Evolutionary conservation across 768 basidiomycete species (phyloP).

Genomic region (Cubamyces sp.): DNA sequence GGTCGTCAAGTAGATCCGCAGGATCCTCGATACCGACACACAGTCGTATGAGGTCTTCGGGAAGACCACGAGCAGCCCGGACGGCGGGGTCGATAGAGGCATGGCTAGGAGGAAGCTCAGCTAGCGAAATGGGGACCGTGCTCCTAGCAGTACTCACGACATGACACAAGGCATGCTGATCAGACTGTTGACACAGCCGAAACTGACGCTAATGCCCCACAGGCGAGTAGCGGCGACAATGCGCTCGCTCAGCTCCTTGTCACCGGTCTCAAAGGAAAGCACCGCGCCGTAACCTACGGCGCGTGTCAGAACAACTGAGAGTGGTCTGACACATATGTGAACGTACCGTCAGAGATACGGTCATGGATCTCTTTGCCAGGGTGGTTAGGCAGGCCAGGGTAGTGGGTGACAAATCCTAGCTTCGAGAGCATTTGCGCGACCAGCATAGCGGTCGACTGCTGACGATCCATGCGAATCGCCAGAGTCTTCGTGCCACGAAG

Average conservation of each 20-base stretch:
- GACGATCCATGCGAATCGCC: conserved; percentile 93
- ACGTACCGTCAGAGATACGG: conserved; percentile 77
- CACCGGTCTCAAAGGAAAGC: conserved; percentile 91
- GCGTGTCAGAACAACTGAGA: neutral
- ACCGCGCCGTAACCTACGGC: conserved; percentile 74
- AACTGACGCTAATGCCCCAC: conserved; percentile 98
- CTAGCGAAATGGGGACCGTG: neutral
- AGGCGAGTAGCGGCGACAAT: conserved; percentile 91
- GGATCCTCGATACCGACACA: conserved; percentile 99
- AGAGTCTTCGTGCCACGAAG: conserved; percentile 96
- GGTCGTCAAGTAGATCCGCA: conserved; percentile 90
- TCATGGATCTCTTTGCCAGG: conserved; percentile 88
- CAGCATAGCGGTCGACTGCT: conserved; percentile 78
- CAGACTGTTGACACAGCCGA: conserved; percentile 96
- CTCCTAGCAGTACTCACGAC: conserved; percentile 73
- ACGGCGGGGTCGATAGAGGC: conserved; percentile 95
- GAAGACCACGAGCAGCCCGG: conserved; percentile 95
- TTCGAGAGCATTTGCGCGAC: conserved; percentile 86
- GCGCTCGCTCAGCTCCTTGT: conserved; percentile 86
- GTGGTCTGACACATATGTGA: neutral
- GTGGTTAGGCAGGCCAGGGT: conserved; percentile 85
- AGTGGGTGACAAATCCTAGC: conserved; percentile 90
- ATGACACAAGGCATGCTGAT: conserved; percentile 99
- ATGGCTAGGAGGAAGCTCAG: conserved; percentile 59
- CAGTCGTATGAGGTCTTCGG: conserved; percentile 97